These are phyloP conservation scores for Podospora appendiculata DNA, from an alignment of 495 filamentous ascomycete species.

Conservation along the genomic window DNA sequence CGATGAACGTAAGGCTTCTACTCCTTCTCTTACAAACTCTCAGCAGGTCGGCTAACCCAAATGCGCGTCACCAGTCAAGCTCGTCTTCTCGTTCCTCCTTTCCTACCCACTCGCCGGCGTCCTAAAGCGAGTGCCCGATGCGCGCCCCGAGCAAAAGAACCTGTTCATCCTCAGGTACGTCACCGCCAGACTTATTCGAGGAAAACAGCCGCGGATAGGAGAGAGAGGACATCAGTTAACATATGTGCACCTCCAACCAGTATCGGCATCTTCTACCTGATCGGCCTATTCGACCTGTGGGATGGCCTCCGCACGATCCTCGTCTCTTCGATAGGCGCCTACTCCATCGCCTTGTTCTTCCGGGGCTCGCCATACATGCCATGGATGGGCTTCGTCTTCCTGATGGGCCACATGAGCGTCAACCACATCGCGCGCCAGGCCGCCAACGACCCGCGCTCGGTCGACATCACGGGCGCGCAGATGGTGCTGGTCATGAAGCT, in stretches of 20 bases:
- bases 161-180: constrained; percentile 70
- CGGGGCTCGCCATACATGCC: constrained; percentile 89
- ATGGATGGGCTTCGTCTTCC: constrained; percentile 89
- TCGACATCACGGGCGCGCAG: constrained; percentile 94
- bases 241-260: neutral
- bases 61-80: constrained; percentile 61
- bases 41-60: neutral
- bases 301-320: constrained; percentile 70
- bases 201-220: neutral
- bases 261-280: constrained; percentile 76
- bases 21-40: neutral
- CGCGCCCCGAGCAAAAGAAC: constrained; percentile 80
- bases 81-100: constrained; percentile 82
- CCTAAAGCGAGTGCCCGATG: constrained; percentile 86
- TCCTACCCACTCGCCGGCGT: constrained; percentile 88
- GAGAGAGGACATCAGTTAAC: constrained; percentile 9
- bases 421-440: constrained; percentile 81
- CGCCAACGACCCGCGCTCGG: constrained; percentile 47
- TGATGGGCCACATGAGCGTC: constrained; percentile 93
- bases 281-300: constrained; percentile 96
- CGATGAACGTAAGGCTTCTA: constrained; percentile 64
- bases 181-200: too few species aligned
- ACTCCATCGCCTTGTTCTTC: constrained; percentile 75
- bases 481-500: constrained; percentile 99
- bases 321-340: constrained; percentile 70